Evolutionary conservation across 2,329 filamentous ascomycete genomes (phyloP).

Genomic region (Penicillium digitatum): DNA sequence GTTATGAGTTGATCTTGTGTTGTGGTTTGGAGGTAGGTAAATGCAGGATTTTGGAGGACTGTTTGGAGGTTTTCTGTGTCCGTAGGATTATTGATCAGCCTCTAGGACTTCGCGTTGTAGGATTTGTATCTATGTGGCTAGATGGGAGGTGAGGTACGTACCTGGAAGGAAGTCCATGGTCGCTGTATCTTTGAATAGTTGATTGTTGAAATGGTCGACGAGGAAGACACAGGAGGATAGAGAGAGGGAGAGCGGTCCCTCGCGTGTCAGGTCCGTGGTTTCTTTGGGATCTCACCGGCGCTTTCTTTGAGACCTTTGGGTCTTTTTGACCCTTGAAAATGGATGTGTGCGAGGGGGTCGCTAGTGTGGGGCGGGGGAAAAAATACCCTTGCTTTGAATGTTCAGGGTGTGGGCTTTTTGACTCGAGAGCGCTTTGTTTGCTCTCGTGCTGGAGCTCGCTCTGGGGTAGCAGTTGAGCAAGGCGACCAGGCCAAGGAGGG

Average conservation of each 20-base stretch:
- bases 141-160: not conserved
- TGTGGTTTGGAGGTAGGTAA: conserved; percentile 18
- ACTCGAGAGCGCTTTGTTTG: not conserved
- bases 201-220: not conserved
- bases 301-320: not conserved
- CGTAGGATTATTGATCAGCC: conserved; percentile 4
- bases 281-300: not conserved
- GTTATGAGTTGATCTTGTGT: conserved; percentile 17
- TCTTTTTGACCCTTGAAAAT: not conserved
- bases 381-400: not conserved
- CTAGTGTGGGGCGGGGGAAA: not conserved
- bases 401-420: not conserved
- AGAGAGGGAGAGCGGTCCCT: not conserved
- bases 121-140: not conserved
- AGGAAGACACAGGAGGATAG: not conserved
- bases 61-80: conserved; percentile 22
- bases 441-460: not conserved
- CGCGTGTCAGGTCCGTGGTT: not conserved
- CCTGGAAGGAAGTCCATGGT: conserved; percentile 23
- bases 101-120: not conserved
- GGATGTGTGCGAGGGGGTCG: not conserved
- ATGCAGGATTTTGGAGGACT: conserved; percentile 15
- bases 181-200: not conserved
- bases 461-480: not conserved
- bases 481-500: not conserved